These are phyloP conservation scores for Cytospora paraplurivora DNA, from an alignment of 2,329 filamentous ascomycete species.

Conservation along the genomic window DNA sequence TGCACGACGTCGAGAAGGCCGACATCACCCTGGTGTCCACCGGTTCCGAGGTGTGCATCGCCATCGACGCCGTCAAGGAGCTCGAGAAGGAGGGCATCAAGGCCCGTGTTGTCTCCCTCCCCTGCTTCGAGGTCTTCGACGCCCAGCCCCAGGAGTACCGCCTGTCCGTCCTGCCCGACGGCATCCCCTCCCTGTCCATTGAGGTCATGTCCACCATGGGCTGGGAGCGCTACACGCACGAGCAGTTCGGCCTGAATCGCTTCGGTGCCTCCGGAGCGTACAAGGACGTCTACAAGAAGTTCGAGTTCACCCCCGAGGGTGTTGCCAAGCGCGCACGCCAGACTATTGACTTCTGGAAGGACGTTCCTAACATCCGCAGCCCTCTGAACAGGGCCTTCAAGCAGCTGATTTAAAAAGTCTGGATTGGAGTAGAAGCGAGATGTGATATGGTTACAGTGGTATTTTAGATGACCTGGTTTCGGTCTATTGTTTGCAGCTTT, in stretches of 20 bases:
- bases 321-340: constrained; percentile 91
- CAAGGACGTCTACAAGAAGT: constrained; percentile 99
- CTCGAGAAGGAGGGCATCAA: constrained; percentile 86
- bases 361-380: constrained; percentile 83
- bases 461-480: constrained; percentile 16
- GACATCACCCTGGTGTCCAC: constrained; percentile 89
- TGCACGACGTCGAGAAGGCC: constrained; percentile 80
- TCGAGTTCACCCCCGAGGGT: constrained; percentile 98
- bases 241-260: constrained; percentile 99
- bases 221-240: constrained; percentile 98
- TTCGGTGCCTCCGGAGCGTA: constrained; percentile 98
- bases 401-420: constrained; percentile 78
- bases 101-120: constrained; percentile 91
- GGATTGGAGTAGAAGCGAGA: constrained; percentile 23
- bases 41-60: constrained; percentile 93
- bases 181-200: constrained; percentile 88
- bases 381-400: constrained; percentile 97
- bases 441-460: constrained; percentile 5
- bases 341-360: constrained; percentile 98
- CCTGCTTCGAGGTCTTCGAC: constrained; percentile 97
- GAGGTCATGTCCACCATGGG: constrained; percentile 97
- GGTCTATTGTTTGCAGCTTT: constrained; percentile 3
- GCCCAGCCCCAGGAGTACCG: constrained; percentile 92
- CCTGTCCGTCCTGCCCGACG: constrained; percentile 88
- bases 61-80: constrained; percentile 87